A percentile compares a stretch with the other conserved stretches of the same genome.
Evolutionary conservation across 352 stramenopile species (phyloP).

Genomic region (Elongisporangium senticosum): DNA sequence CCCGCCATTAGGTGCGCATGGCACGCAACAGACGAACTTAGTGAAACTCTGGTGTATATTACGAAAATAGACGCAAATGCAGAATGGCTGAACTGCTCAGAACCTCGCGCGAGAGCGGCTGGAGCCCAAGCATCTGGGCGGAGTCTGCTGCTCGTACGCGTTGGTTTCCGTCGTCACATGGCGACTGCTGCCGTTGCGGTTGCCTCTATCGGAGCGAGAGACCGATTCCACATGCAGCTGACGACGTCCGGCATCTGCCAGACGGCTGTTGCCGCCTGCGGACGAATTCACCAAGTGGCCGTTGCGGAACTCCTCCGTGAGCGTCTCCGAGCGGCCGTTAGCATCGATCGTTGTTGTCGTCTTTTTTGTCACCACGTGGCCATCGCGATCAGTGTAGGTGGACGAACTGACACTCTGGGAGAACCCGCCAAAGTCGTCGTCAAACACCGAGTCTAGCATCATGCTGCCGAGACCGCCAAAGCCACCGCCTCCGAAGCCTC

Average conservation of each 20-base stretch:
- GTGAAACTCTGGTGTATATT: too few species aligned
- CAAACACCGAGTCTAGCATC: slow-evolving; percentile 52
- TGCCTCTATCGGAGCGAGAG: too few species aligned
- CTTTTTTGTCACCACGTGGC: slow-evolving; percentile 69
- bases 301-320: slow-evolving; percentile 71
- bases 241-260: slow-evolving; percentile 54
- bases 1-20: too few species aligned
- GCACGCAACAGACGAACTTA: too few species aligned
- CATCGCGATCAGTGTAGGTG: slow-evolving; percentile 60
- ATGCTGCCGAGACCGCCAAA: slow-evolving; percentile 31
- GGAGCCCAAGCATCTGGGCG: too few species aligned
- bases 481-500: slow-evolving; percentile 28
- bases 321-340: slow-evolving; percentile 45
- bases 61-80: too few species aligned
- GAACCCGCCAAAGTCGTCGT: slow-evolving; percentile 28
- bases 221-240: slow-evolving; percentile 21
- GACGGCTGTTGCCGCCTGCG: slow-evolving; percentile 27
- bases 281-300: slow-evolving; percentile 54
- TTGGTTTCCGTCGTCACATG: too few species aligned
- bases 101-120: too few species aligned
- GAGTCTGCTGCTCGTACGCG: too few species aligned
- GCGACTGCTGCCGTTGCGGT: too few species aligned
- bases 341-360: slow-evolving; percentile 54
- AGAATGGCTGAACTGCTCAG: too few species aligned
- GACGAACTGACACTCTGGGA: slow-evolving; percentile 58